phyloP scores from a whole-genome alignment of 768 basidiomycete genomes.

The Albatrellus ellisii region DNA sequence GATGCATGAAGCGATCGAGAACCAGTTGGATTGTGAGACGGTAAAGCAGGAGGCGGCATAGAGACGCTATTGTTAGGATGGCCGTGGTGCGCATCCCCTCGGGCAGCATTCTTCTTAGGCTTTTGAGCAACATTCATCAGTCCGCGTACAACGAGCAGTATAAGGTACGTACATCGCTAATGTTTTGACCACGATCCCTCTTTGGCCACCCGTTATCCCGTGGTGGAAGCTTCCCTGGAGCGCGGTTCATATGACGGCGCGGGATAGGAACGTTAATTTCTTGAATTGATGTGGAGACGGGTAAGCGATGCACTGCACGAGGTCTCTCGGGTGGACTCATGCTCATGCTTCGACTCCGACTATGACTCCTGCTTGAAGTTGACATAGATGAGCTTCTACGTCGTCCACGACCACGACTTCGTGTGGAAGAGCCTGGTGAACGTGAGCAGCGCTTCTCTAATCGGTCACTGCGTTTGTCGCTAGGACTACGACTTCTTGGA shows the following conservation, averaged over 20 bases:
- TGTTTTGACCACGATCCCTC: conserved; percentile 10
- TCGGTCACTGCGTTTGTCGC: conserved; percentile 28
- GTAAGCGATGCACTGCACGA: conserved; percentile 51
- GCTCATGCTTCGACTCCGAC: conserved; percentile 24
- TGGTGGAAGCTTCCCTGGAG: conserved; percentile 8
- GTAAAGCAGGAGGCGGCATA: conserved; percentile 13
- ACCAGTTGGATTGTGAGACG: conserved; percentile 1
- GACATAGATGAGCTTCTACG: conserved; percentile 5
- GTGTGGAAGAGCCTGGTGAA: conserved; percentile 18
- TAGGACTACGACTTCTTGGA: conserved; percentile 34
- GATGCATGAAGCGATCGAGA: neutral
- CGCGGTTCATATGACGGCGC: conserved; percentile 6
- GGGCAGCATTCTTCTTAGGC: neutral
- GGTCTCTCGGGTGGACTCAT: conserved; percentile 37
- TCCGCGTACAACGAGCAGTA: neutral
- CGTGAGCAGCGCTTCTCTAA: conserved; percentile 20
- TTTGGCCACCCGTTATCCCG: conserved; percentile 16
- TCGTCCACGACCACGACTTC: conserved; percentile 7
- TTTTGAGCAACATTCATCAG: neutral
- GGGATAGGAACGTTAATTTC: conserved; percentile 10
- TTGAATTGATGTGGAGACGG: conserved; percentile 30
- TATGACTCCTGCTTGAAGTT: conserved; percentile 20
- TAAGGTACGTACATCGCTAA: conserved; percentile 2
- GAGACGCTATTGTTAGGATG: neutral
- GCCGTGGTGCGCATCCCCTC: neutral